Base-by-base conservation (phyloP, 495 filamentous ascomycete genomes). In the Poronia punctata region DNA sequence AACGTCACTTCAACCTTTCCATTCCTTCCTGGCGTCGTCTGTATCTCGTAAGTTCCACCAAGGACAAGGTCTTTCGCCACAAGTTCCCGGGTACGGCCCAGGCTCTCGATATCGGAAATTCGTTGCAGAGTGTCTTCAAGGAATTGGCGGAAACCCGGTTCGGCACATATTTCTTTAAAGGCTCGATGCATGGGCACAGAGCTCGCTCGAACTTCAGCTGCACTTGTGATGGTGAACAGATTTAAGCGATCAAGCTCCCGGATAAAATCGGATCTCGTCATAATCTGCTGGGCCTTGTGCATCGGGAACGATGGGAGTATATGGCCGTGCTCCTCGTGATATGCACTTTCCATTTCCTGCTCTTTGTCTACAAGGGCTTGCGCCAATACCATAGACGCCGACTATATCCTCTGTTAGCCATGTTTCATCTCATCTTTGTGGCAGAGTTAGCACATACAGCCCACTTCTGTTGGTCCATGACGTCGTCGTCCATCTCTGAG, bases 381-480 rank as follows among this genome's bases (percentile, higher is more conserved):
- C 35, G 93, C 92, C 3, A 98, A 74, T 11, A 97, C 86, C 78
- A 97, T 92, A 11, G 92, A 89, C 6, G 90, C 87, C 9, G 88
- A 85, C 74, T 87, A 21, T 19, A 24, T 27, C 18, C 3, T 12
- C 2, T 7, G 42, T 59, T 43, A 43, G 46, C 25, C n/a, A 20
- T 12, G 5, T 12, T 35, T 35, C 12, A 29, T 32, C 8, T n/a
- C n/a, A 12, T 23, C 5, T 4, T 16, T 2, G 1, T 9, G 4
- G 20, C 6, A 28, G 10, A 27, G 18, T 7, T 4, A 2, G 18
- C 18, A 23, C 9, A 23, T 62, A 87, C 82, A 21, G 90, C 83
- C 65, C 83, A 92, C 57, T 98, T 98, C 50, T 97, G 92, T 63
- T 96, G 83, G 54, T 97, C 88, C 92, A 98, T 97, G 26, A 96